Conservation (phyloP, 164 flowering plant species). For the Amborella trichopoda region DNA sequence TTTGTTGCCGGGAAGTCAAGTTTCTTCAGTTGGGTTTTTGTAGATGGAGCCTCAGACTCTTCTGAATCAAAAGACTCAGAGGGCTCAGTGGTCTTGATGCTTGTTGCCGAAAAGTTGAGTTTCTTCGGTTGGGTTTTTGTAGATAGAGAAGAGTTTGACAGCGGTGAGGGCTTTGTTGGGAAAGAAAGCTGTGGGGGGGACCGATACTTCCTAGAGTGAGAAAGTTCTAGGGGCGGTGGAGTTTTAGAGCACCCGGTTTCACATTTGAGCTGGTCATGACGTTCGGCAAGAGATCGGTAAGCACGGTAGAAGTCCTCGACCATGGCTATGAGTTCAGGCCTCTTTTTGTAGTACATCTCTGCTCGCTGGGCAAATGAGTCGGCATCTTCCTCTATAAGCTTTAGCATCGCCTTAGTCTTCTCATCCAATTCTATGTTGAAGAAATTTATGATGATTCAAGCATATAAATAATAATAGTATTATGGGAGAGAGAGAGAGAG, state of each 20-base stretch:
- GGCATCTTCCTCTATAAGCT: conserved; percentile 75
- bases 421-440: conserved; percentile 48
- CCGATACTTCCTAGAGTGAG: no score
- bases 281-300: conserved; percentile 76
- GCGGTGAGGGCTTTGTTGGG: conserved; percentile 19
- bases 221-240: no score
- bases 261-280: conserved; percentile 48
- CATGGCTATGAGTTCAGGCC: conserved; percentile 78
- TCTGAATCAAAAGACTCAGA: conserved; percentile 37
- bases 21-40: conserved; percentile 23
- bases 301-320: conserved; percentile 80
- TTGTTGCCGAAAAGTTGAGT: conserved; percentile 5
- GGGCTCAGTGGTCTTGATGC: conserved; percentile 15
- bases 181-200: no score
- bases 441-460: neutral
- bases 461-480: neutral
- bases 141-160: conserved; percentile 27
- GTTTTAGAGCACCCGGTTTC: conserved; percentile 34
- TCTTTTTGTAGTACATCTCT: conserved; percentile 86
- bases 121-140: conserved; percentile 23
- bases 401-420: conserved; percentile 69
- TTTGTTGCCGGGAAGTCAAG: conserved; percentile 5
- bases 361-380: conserved; percentile 84
- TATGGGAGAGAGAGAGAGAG: neutral
- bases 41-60: conserved; percentile 19